Base-by-base conservation (phyloP, 2,329 filamentous ascomycete species). In the Penicillium sp. region DNA sequence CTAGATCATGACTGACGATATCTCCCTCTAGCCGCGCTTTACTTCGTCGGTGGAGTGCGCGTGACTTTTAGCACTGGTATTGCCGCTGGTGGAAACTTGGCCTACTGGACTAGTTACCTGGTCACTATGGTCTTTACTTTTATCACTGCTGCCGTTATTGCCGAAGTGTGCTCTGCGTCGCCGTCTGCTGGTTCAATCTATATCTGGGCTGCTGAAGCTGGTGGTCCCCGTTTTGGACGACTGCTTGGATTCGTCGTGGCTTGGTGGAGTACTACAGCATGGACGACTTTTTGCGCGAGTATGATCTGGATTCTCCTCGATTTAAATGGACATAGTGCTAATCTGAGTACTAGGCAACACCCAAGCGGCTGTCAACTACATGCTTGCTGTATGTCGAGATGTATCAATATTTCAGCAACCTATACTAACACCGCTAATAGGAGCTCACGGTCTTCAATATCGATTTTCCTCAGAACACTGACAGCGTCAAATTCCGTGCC, bases 61-160 rank as follows among this genome's bases (percentile, higher is more conserved):
- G 84, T 86, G 2, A 87, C 85, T 0, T 88, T 86, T 70, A 86
- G 83, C n/a, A 88, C 85, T 12, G 86, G 86, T 64, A 86, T 88
- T 40, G 85, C 84, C 28, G 85, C 85, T 19, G 86, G 86, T 58
- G 86, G 86, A 45, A 86, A 86, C 63, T 72, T 87, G 53, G 86
- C 86, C 8, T 88, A 88, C 69, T 88, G 85, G 85, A 86, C 85
- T 62, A 87, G 84, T 70, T 88, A 86, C 69, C 65, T 88, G 4
- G 79, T 87, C 5, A 87, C 85, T 2, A 83, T 85, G 67, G 78
- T 87, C 42, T 88, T 88, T 72, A 86, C 84, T 2, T 86, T 85
- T 72, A 87, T 87, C 63, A 86, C 85, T 0, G 85, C 85, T 0
- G 84, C 85, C 1, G 84, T 87, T 5, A 82, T 88, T 59, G 85